These are phyloP conservation scores for Asterella californica DNA, from an alignment of 225 moss, liverwort and hornwort species.

Conservation along the genomic window DNA sequence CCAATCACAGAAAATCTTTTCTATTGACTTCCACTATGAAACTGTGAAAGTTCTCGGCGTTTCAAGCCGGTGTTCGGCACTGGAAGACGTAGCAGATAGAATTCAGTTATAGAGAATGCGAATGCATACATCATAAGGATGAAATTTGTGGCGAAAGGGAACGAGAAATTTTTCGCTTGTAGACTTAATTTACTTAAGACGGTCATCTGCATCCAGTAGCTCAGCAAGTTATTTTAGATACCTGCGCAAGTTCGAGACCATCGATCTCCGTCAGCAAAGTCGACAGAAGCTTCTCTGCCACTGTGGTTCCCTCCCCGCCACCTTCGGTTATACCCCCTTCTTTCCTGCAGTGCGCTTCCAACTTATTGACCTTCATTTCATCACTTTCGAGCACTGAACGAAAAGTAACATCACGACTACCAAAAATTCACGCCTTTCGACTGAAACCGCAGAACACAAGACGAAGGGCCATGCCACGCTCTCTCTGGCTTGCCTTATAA, in stretches of 20 bases:
- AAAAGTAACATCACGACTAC: background rate
- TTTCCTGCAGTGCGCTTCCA: slow-evolving; percentile 21
- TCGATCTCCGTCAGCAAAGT: slow-evolving; percentile 95
- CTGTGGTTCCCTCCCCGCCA: slow-evolving; percentile 63
- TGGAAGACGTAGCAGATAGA: too few relatives aligned
- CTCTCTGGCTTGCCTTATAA: background rate
- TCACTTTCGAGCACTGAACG: background rate
- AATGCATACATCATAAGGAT: too few relatives aligned
- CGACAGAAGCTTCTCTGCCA: slow-evolving; percentile 89
- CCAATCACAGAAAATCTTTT: background rate
- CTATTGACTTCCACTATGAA: background rate
- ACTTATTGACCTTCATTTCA: background rate
- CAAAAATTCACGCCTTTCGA: background rate
- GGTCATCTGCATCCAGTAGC: too few relatives aligned
- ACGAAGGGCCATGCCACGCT: background rate
- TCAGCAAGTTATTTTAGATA: slow-evolving; percentile 25
- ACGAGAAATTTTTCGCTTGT: too few relatives aligned
- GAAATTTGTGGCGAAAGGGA: too few relatives aligned
- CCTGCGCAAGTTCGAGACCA: slow-evolving; percentile 94
- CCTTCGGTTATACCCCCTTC: slow-evolving; percentile 49
- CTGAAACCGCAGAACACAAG: background rate
- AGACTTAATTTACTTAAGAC: too few relatives aligned
- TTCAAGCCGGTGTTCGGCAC: too few relatives aligned
- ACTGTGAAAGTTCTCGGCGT: too few relatives aligned
- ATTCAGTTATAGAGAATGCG: too few relatives aligned